Evolutionary conservation across 2,329 filamentous ascomycete species (phyloP), one percentile per base, ranked within the genome.

Genomic region (Curvularia eragrostidis): DNA sequence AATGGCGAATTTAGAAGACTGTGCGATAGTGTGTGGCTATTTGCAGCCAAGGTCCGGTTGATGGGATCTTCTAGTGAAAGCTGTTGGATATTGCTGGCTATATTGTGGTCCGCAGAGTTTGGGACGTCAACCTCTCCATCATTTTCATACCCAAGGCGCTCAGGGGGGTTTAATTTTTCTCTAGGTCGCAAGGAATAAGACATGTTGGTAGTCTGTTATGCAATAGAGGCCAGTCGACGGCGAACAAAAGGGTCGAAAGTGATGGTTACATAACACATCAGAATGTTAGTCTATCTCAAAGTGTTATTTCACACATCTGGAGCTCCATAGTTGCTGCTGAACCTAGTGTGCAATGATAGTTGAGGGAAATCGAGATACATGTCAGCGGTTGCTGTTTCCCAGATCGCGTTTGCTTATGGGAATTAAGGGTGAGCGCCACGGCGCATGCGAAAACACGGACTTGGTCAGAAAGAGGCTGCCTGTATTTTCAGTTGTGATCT

Each of bases 141-240:
- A 12, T 39, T 41, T 5, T 15, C 23, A 12, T 52, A 23, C 38
- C 48, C 50, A 13, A 43, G 39, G 44, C 51, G 47, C 21, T 21
- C 34, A 21, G 44, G 48, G n/a, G 32, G 36, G 10, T 60, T 58
- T 36, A 51, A 52, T 47, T 39, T 52, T 19, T 26, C 41, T n/a
- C 23, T 23, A 6, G 53, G 47, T 10, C 56, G 49, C 42, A 57
- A 24, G 8, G 43, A 36, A 10, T 57, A 57, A 5, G 51, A 19
- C 53, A 59, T 55, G 3, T 26, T 56, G 13, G 34, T 18, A 2
- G 26, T 21, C 19, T 51, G 28, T 39, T 30, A 46, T 19, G 9
- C 4, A 28, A 60, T 54, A 36, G 19, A 2, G 12, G 12, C 26
- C 26, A 34, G 26, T 24, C 18, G 24, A 24, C 48, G 2, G 46